Conservation (phyloP, 371 early-diverging fungal species). For the Furculomyces boomerangus region DNA sequence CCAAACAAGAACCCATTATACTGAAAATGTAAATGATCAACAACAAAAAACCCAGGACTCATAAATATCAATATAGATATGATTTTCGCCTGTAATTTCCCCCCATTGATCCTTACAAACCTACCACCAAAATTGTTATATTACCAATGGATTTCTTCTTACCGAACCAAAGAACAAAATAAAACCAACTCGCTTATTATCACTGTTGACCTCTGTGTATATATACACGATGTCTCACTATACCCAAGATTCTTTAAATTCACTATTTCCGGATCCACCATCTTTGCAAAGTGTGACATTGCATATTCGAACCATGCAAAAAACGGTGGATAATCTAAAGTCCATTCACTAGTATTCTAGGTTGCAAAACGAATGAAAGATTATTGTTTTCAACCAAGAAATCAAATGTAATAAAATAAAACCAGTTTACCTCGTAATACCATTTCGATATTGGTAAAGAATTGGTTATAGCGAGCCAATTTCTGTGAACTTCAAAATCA, state of each 20-base stretch:
- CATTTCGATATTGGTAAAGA: constrained; percentile 61
- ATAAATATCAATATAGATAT: constrained; percentile 43
- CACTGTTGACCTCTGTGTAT: constrained; percentile 73
- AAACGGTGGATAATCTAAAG: constrained; percentile 93
- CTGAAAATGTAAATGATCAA: constrained; percentile 87
- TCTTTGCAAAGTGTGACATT: constrained; percentile 42
- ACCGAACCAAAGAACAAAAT: constrained; percentile 36
- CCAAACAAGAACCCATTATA: constrained; percentile 93
- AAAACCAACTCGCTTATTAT: constrained; percentile 62
- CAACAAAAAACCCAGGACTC: constrained; percentile 70
- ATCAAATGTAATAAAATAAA: not conserved
- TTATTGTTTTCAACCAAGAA: constrained; percentile 13
- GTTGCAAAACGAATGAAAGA: constrained; percentile 1
- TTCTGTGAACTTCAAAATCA: constrained; percentile 96
- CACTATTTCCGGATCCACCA: constrained; percentile 58
- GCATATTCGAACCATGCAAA: constrained; percentile 90
- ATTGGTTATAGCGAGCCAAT: constrained; percentile 92
- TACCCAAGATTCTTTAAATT: constrained; percentile 49
- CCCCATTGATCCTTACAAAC: constrained; percentile 16
- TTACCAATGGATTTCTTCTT: not conserved
- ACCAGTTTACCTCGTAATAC: constrained; percentile 61
- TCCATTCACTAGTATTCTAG: constrained; percentile 74
- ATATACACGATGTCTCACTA: constrained; percentile 39
- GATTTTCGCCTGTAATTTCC: constrained; percentile 8
- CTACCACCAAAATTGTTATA: constrained; percentile 4